Evolutionary conservation across 1,284 basidiomycete genomes (phyloP).

Genomic region (Apiotrichum montevideense): DNA sequence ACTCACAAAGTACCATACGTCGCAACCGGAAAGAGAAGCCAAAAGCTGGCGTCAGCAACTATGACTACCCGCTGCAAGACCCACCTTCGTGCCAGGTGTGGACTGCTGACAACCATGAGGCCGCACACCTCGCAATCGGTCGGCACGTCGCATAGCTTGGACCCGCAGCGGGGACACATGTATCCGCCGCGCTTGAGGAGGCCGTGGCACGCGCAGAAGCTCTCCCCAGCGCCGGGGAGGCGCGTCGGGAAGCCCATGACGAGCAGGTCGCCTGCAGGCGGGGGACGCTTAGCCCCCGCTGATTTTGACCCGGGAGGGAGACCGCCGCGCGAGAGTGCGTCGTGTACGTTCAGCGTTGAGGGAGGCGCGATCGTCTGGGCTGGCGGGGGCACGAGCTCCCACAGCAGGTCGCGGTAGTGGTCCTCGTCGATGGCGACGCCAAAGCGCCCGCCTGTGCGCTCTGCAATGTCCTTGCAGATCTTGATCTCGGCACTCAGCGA

Average conservation of each 20-base stretch:
- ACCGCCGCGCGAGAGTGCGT: conserved; percentile 52
- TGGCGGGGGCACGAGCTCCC: conserved; percentile 92
- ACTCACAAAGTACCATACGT: conserved; percentile 24
- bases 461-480: conserved; percentile 83
- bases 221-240: conserved; percentile 73
- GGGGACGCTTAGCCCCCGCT: conserved; percentile 40
- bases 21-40: conserved; percentile 42
- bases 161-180: conserved; percentile 85
- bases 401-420: conserved; percentile 89
- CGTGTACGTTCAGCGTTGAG: conserved; percentile 35
- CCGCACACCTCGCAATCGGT: conserved; percentile 97
- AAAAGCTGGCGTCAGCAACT: conserved; percentile 32
- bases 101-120: conserved; percentile 94
- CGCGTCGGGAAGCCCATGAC: conserved; percentile 98
- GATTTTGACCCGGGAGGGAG: conserved; percentile 18
- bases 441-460: conserved; percentile 83
- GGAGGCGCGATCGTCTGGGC: conserved; percentile 57
- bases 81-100: conserved; percentile 90
- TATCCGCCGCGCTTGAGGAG: conserved; percentile 85
- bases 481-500: conserved; percentile 95
- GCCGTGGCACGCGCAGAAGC: conserved; percentile 88
- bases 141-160: conserved; percentile 93
- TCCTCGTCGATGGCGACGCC: conserved; percentile 95
- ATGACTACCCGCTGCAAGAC: conserved; percentile 44
- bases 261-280: conserved; percentile 81